Percentiles rank a stretch among this genome's conserved stretches.
These are phyloP conservation scores for Claviceps cyperi DNA, from an alignment of 2,329 filamentous ascomycete genomes.

Conservation along the genomic window DNA sequence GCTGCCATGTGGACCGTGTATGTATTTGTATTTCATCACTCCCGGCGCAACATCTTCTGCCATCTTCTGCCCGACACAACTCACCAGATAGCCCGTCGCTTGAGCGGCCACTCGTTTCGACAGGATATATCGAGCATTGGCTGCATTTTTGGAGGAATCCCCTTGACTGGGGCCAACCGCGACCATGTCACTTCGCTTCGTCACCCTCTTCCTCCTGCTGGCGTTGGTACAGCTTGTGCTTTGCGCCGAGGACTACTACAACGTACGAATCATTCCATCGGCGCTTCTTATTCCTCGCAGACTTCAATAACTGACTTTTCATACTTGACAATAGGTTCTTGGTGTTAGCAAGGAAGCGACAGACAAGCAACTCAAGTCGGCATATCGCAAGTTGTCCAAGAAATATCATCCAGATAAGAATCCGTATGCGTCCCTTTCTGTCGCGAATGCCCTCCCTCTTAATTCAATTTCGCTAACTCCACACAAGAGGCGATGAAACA, in stretches of 20 bases:
- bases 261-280: slow-evolving; percentile 30
- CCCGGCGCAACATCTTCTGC: background rate
- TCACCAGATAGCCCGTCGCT: slow-evolving; percentile 3
- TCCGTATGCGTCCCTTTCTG: slow-evolving; percentile 44
- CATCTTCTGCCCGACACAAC: background rate
- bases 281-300: too few relatives aligned
- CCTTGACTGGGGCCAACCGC: slow-evolving; percentile 6
- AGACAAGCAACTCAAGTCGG: slow-evolving; percentile 82
- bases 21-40: too few relatives aligned
- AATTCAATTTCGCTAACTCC: background rate
- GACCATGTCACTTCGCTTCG: slow-evolving; percentile 38
- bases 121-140: background rate
- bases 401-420: slow-evolving; percentile 98
- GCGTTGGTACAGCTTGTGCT: slow-evolving; percentile 38
- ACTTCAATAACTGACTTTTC: background rate
- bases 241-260: slow-evolving; percentile 64
- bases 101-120: background rate
- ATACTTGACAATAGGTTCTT: slow-evolving; percentile 42
- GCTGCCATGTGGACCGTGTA: background rate
- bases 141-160: background rate
- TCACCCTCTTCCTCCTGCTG: slow-evolving; percentile 36
- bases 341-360: slow-evolving; percentile 65
- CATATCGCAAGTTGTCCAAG: slow-evolving; percentile 84
- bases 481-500: slow-evolving; percentile 52
- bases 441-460: background rate